phyloP scores from a whole-genome alignment of 495 filamentous ascomycete genomes.

The Penicillium pancosmium region DNA sequence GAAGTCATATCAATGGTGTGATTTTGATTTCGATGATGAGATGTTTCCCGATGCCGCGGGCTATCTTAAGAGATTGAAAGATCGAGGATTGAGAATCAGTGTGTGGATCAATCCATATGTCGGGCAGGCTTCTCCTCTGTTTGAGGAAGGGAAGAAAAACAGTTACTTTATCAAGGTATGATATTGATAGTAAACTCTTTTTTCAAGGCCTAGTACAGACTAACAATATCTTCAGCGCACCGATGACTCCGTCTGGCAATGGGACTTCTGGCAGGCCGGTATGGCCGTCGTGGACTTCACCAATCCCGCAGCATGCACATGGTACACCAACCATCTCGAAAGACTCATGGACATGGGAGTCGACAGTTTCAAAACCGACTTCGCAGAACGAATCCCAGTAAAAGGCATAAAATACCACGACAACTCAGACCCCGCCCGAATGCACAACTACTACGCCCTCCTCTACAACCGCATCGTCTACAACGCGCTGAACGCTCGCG shows the following conservation, averaged over 20 bases:
- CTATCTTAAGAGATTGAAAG: constrained; percentile 65
- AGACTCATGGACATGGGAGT: constrained; percentile 66
- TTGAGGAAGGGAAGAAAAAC: constrained; percentile 63
- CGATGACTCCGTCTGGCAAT: constrained; percentile 73
- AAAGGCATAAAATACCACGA: constrained; percentile 61
- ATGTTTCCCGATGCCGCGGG: constrained; percentile 70
- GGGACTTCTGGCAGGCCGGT: constrained; percentile 74
- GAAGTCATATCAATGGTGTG: constrained; percentile 70
- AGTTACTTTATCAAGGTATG: constrained; percentile 66
- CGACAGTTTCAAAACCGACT: constrained; percentile 74
- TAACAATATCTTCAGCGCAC: constrained; percentile 40
- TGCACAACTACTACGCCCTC: constrained; percentile 78
- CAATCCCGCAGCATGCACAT: constrained; percentile 64
- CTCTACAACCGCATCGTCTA: constrained; percentile 73
- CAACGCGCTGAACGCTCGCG: constrained; percentile 60
- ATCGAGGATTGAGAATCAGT: constrained; percentile 62
- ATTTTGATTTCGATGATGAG: constrained; percentile 68
- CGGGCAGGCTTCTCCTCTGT: constrained; percentile 66
- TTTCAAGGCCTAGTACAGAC: not conserved
- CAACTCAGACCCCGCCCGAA: constrained; percentile 58
- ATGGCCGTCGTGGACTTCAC: constrained; percentile 78
- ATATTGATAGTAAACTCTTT: not conserved
- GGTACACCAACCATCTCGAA: constrained; percentile 61
- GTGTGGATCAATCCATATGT: constrained; percentile 77
- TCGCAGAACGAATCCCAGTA: constrained; percentile 71